These are phyloP conservation scores for Chytriomyces hyalinus DNA, from an alignment of 192 early-diverging fungal species.

Conservation along the genomic window DNA sequence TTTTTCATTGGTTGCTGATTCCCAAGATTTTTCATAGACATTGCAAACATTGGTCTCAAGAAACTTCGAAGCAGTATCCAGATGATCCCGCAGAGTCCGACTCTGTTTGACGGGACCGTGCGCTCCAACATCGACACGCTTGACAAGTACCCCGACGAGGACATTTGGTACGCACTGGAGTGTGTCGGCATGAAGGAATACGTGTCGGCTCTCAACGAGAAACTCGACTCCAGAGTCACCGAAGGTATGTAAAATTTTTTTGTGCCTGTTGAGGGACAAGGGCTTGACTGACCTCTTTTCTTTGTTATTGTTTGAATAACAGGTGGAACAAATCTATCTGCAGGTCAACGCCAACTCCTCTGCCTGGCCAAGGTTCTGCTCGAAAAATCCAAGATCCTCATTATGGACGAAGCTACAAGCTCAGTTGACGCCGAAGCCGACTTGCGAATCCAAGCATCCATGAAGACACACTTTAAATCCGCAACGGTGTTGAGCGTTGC, in stretches of 20 bases:
- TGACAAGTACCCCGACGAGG: constrained; percentile 62
- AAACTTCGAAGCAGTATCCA: constrained; percentile 57
- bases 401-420: constrained; percentile 52
- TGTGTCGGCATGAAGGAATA: constrained; percentile 49
- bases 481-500: constrained; percentile 77
- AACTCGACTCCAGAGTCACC: constrained; percentile 68
- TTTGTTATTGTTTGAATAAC: constrained; percentile 39
- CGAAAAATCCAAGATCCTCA: constrained; percentile 37
- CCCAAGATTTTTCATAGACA: constrained; percentile 33
- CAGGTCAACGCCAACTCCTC: constrained; percentile 78
- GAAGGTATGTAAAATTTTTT: constrained; percentile 46
- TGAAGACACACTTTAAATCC: constrained; percentile 36
- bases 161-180: constrained; percentile 65
- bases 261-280: no score
- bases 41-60: constrained; percentile 60
- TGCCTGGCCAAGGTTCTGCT: constrained; percentile 46
- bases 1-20: background rate
- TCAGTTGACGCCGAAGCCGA: constrained; percentile 43
- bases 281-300: no score
- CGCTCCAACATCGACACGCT: constrained; percentile 77
- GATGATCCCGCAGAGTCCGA: constrained; percentile 67
- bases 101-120: constrained; percentile 61
- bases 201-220: constrained; percentile 36
- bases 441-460: constrained; percentile 34
- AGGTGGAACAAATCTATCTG: constrained; percentile 71